These are phyloP conservation scores for Sporobolomyces pararoseus DNA, from an alignment of 768 basidiomycete genomes.

Conservation along the genomic window DNA sequence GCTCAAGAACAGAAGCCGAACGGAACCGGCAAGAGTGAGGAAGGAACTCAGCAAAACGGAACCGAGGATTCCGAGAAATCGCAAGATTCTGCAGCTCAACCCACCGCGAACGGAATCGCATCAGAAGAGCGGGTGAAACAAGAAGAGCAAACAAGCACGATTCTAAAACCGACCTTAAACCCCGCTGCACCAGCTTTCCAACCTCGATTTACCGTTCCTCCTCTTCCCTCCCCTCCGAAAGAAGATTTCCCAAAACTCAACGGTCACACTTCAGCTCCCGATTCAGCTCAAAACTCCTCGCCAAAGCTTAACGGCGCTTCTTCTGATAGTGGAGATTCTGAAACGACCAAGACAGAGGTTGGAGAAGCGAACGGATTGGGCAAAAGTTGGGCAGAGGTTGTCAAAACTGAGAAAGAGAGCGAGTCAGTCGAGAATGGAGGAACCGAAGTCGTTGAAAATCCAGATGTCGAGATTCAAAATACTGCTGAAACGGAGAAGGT, in stretches of 20 bases:
- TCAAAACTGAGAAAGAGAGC: background rate
- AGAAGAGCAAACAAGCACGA: too few relatives aligned
- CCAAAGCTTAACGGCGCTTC: background rate
- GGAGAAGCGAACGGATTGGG: conserved; percentile 11
- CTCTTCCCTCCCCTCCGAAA: background rate
- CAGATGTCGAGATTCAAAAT: too few relatives aligned
- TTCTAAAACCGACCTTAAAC: conserved; percentile 19
- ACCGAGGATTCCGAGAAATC: background rate
- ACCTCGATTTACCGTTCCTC: conserved; percentile 8
- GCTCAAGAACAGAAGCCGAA: background rate
- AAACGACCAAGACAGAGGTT: background rate
- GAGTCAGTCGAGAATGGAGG: background rate
- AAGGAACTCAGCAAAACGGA: background rate
- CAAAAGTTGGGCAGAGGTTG: conserved; percentile 37
- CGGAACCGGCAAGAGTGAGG: background rate
- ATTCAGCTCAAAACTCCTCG: background rate
- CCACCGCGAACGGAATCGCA: too few relatives aligned
- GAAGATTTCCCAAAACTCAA: conserved; percentile 10
- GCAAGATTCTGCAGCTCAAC: background rate
- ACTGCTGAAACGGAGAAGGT: background rate
- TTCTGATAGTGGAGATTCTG: background rate
- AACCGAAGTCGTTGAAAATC: background rate
- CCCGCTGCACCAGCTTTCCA: conserved; percentile 24
- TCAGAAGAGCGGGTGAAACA: background rate
- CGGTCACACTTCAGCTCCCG: background rate